phyloP scores from a whole-genome alignment of 1,284 basidiomycete species.

The Boletus mariae region DNA sequence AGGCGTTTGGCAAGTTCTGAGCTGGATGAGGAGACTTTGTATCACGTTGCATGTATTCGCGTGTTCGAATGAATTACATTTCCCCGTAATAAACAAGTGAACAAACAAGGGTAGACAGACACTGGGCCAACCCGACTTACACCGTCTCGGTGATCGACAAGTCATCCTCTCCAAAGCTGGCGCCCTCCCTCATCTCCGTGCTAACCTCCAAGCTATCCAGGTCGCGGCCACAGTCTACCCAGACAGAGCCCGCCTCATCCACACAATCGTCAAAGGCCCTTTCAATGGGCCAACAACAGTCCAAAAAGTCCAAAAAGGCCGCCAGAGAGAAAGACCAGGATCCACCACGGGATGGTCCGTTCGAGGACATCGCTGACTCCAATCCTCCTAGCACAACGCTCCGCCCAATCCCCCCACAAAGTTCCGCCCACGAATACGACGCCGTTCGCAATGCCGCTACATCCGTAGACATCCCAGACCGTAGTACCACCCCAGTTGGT shows the following conservation, averaged over 20 bases:
- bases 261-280: constrained; percentile 31
- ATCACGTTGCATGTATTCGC: constrained; percentile 28
- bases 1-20: constrained; percentile 95
- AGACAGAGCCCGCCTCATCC: constrained; percentile 38
- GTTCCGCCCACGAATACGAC: constrained; percentile 33
- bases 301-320: constrained; percentile 71
- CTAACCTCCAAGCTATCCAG: constrained; percentile 64
- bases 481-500: constrained; percentile 32
- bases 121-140: constrained; percentile 20
- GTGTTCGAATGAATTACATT: constrained; percentile 32
- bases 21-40: constrained; percentile 23
- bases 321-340: constrained; percentile 59
- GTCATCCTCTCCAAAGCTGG: constrained; percentile 53
- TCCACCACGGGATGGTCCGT: constrained; percentile 30
- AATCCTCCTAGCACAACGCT: constrained; percentile 45
- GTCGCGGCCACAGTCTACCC: constrained; percentile 67
- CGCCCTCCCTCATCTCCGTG: constrained; percentile 73
- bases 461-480: constrained; percentile 45
- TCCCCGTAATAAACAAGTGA: constrained; percentile 31
- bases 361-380: constrained; percentile 21
- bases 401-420: constrained; percentile 33
- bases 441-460: constrained; percentile 43
- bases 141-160: constrained; percentile 34
- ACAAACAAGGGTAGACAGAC: constrained; percentile 33
- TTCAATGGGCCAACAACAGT: constrained; percentile 74